Conservation (phyloP, 108 stramenopile species). For the Fistulifera pelliculosa region DNA sequence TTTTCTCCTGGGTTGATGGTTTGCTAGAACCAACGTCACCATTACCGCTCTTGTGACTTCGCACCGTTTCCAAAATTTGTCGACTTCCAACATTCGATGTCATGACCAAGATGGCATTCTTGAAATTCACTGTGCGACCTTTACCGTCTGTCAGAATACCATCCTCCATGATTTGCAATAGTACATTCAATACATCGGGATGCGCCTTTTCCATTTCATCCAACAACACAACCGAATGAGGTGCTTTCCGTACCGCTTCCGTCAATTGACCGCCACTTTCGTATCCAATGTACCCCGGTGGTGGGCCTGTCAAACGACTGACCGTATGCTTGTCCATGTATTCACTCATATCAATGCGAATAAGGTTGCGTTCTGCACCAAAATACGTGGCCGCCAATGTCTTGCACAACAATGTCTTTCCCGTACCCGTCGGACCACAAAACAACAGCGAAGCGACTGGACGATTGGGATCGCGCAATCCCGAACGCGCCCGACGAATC, state of each 20-base stretch:
- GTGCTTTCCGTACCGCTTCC: slow-evolving; percentile 82
- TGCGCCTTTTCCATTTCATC: slow-evolving; percentile 99
- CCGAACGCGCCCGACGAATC: slow-evolving; percentile 72
- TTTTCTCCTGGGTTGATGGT: too few relatives aligned
- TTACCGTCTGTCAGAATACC: slow-evolving; percentile 97
- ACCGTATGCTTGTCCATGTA: slow-evolving; percentile 91
- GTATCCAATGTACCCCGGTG: slow-evolving; percentile 90
- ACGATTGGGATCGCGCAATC: slow-evolving; percentile 62
- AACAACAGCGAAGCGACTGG: slow-evolving; percentile 88
- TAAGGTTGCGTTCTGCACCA: slow-evolving; percentile 80
- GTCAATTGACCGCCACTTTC: slow-evolving; percentile 97
- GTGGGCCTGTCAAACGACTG: slow-evolving; percentile 84
- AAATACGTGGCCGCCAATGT: slow-evolving; percentile 83
- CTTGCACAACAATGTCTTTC: slow-evolving; percentile 92
- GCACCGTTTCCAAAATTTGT: slow-evolving; percentile 58
- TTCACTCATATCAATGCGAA: slow-evolving; percentile 92
- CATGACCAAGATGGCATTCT: slow-evolving; percentile 92
- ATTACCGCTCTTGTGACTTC: not conserved
- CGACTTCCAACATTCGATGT: slow-evolving; percentile 91
- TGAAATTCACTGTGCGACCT: slow-evolving; percentile 91
- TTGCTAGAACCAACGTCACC: not conserved
- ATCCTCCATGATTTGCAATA: slow-evolving; percentile 95
- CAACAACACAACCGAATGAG: slow-evolving; percentile 54
- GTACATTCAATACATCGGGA: slow-evolving; percentile 88
- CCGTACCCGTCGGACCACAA: slow-evolving; percentile 85